These are phyloP conservation scores for Ophiostoma populinum DNA, from an alignment of 2,329 filamentous ascomycete species.

Conservation along the genomic window DNA sequence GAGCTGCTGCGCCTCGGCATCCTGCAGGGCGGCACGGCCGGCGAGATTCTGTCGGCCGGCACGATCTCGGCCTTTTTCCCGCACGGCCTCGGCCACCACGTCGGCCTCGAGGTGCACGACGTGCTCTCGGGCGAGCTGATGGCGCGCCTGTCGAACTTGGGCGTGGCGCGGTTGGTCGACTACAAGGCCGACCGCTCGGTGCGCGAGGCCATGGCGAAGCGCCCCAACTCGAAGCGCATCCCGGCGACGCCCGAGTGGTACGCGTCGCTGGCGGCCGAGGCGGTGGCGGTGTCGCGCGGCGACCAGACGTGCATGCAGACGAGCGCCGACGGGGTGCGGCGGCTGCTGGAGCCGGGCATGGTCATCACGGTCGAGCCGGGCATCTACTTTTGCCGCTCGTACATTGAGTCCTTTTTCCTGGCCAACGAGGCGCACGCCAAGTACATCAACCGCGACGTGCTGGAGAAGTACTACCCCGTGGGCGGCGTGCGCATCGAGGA, in stretches of 20 bases:
- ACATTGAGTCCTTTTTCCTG: conserved; percentile 53
- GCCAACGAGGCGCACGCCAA: conserved; percentile 37
- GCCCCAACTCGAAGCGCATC: conserved; percentile 23
- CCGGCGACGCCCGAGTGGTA: conserved; percentile 22
- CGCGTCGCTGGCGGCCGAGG: conserved; percentile 14
- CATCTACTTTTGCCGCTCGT: conserved; percentile 58
- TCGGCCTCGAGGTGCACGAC: conserved; percentile 50
- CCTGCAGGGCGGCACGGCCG: conserved; percentile 40
- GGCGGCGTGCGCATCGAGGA: conserved; percentile 91
- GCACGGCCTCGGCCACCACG: conserved; percentile 46
- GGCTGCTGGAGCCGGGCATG: conserved; percentile 38
- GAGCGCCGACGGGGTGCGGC: conserved; percentile 2
- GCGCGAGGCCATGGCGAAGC: not conserved
- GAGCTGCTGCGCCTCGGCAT: conserved; percentile 59
- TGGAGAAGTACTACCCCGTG: conserved; percentile 56
- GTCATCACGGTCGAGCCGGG: conserved; percentile 70
- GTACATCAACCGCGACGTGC: conserved; percentile 46
- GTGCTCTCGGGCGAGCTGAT: conserved; percentile 27
- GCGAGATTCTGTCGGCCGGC: conserved; percentile 34
- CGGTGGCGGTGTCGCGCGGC: conserved; percentile 6
- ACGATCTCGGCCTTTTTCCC: conserved; percentile 47
- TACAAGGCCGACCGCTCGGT: not conserved
- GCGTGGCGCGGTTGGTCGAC: not conserved
- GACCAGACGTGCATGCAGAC: not conserved
- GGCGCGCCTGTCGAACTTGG: conserved; percentile 6